Evolutionary conservation across 208 protist genomes (phyloP).

Genomic region (Acanthamoeba rhysodes): DNA sequence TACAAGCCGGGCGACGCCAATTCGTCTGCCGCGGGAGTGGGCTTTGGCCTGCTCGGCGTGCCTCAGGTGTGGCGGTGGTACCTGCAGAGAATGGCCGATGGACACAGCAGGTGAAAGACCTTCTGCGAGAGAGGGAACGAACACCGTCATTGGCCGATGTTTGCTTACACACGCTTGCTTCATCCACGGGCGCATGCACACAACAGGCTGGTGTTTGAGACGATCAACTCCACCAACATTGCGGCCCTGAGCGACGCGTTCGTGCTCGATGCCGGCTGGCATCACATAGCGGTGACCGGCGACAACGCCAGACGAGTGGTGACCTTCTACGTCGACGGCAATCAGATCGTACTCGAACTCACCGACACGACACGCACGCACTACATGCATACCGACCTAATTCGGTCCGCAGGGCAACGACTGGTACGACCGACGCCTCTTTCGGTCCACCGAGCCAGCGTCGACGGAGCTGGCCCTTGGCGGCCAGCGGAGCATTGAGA

Average conservation of each 20-base stretch:
- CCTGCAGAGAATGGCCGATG: neutral
- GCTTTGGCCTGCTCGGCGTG: neutral
- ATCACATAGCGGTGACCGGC: slow-evolving; percentile 44
- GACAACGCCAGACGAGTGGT: slow-evolving; percentile 32
- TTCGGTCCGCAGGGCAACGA: slow-evolving; percentile 23
- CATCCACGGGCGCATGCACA: neutral
- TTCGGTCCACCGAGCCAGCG: neutral
- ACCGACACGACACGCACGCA: neutral
- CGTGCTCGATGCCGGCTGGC: slow-evolving; percentile 25
- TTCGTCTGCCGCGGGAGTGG: neutral
- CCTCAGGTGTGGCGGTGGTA: slow-evolving; percentile 50
- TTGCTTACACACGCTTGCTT: neutral
- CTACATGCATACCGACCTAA: neutral
- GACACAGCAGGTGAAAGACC: neutral
- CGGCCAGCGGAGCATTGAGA: neutral
- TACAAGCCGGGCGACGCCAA: neutral
- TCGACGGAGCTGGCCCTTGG: slow-evolving; percentile 3
- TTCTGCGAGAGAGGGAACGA: too few relatives aligned
- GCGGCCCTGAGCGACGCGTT: neutral
- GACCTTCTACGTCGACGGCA: slow-evolving; percentile 56
- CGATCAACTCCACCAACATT: slow-evolving; percentile 62
- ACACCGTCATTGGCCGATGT: too few relatives aligned
- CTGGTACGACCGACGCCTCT: slow-evolving; percentile 50
- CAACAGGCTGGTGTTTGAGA: slow-evolving; percentile 56
- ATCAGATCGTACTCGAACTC: slow-evolving; percentile 45